These are phyloP conservation scores for Retiboletus flavoniger DNA, from an alignment of 1,284 basidiomycete species.

Conservation along the genomic window DNA sequence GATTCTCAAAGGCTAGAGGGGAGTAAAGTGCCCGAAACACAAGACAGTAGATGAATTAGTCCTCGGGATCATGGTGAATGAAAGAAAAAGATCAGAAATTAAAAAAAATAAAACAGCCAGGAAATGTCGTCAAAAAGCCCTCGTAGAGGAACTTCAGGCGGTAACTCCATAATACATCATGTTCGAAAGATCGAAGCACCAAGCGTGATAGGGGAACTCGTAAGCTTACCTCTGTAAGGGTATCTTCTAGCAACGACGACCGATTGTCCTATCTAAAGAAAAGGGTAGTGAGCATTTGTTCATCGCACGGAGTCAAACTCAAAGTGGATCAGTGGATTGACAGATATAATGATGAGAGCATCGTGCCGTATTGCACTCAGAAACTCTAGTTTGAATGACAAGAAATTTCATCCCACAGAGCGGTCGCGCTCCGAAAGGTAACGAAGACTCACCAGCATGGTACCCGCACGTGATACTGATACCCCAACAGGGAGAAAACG, in stretches of 20 bases:
- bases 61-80: not conserved
- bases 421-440: slow-evolving; percentile 8
- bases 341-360: slow-evolving; percentile 61
- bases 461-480: not conserved
- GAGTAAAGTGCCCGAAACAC: not conserved
- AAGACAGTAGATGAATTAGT: slow-evolving; percentile 7
- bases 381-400: slow-evolving; percentile 85
- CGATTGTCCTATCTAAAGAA: not conserved
- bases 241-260: not conserved
- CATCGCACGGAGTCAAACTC: slow-evolving; percentile 1
- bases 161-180: slow-evolving; percentile 39
- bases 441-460: slow-evolving; percentile 13
- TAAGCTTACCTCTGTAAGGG: slow-evolving; percentile 8
- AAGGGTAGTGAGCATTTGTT: slow-evolving; percentile 4
- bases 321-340: slow-evolving; percentile 59
- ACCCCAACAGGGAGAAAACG: not conserved
- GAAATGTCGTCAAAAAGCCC: slow-evolving; percentile 23
- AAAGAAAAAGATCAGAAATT: slow-evolving; percentile 36
- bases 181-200: not conserved
- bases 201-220: not conserved
- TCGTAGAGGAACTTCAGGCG: slow-evolving; percentile 24
- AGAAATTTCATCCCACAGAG: slow-evolving; percentile 52
- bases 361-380: slow-evolving; percentile 63
- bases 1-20: not conserved
- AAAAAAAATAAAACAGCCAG: slow-evolving; percentile 18